Base-by-base conservation (phyloP, 352 stramenopile species). In the Pythium aphanidermatum region DNA sequence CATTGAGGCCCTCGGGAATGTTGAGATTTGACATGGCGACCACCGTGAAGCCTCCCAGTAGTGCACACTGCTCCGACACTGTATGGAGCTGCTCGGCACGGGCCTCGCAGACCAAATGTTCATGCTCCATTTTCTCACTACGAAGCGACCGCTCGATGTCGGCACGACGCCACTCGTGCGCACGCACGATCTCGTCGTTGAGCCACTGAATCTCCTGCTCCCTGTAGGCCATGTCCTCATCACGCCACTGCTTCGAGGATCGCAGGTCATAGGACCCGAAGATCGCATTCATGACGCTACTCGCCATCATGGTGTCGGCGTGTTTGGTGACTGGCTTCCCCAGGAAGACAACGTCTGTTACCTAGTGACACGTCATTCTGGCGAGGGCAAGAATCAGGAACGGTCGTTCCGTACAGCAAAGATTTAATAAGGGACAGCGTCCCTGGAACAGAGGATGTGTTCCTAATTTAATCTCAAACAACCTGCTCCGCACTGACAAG, bases 201-300 rank as follows among this genome's bases (percentile, higher is more conserved):
- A 79, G 68, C 74, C 74, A 87, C 55, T 87, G 78, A n/a, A 79
- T 61, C 59, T 87, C 66, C 52, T 87, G 73, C 47, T 85, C 73
- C 5, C 75, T 73, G 46, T 74, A 54, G 8, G 54, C 40, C 50
- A 87, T 70, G 59, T 88, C 74, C 40, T 91, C 78, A 42, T 83
- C 63, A 19, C 78, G 68, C 78, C 78, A 90, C 39, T 84, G 70
- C 58, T 87, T 85, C 38, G 78, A 71, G 42, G 75, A 83, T 42
- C 66, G 63, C 34, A 90, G 62, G 51, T 90, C 74, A 51, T 90
- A 90, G 7, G 78, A 86, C 48, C 78, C 78, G 51, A 90, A 87
- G 27, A 90, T 54, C 20, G 78, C 76, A 44, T 56, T 77, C 48
- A 87, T 70, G 11, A 87, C 71, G 30, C 35, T 65, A 30, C 60